Base-by-base conservation (phyloP, 768 basidiomycete species). In the Trametopsis cervina region DNA sequence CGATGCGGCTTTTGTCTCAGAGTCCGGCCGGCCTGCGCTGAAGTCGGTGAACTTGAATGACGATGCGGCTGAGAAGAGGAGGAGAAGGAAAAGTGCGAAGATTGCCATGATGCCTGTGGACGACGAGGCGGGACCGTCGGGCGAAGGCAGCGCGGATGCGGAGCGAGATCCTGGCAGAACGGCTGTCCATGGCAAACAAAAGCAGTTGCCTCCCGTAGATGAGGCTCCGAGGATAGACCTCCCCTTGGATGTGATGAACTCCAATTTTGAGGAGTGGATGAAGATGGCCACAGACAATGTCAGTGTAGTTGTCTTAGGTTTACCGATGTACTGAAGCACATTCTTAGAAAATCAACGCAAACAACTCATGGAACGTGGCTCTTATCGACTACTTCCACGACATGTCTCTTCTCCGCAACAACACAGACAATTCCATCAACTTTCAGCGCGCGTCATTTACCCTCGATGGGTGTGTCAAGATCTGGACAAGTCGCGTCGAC, bases 271-370 rank as follows among this genome's bases (percentile, higher is more conserved):
- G 64, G 93, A 98, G 66, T 98, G 96, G 96, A 98, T 99, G 95
- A 98, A 98, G 73, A 83, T 98, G 83, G 93, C 94, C 1, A 98
- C 95, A 2, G 95, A 98, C 63, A 98, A 98, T 66, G 96, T 97
- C 62, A 57, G 81, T 71, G 3, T 25, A 13, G 3, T 17, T 9
- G 10, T 22, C 40, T 29, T 13, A 42, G 25, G 15, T 18, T 33
- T 18, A 40, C 25, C 15, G 24, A 10, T 25, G 26, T 29, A 23
- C 35, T 6, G 38, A 33, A n/a, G 42, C 42, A 21, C 53, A 7
- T 7, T 33, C 29, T 7, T 33, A 98, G 96, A 99, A 98, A 97
- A 98, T 99, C 69, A 99, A 93, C 50, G 86, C 89, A 4, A 81
- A 82, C 36, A 99, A 99, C 63, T 92, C 96, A 39, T 99, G 96